Conservation (phyloP, 1,139 yeast genomes). For the Yamadazyma oceani region DNA sequence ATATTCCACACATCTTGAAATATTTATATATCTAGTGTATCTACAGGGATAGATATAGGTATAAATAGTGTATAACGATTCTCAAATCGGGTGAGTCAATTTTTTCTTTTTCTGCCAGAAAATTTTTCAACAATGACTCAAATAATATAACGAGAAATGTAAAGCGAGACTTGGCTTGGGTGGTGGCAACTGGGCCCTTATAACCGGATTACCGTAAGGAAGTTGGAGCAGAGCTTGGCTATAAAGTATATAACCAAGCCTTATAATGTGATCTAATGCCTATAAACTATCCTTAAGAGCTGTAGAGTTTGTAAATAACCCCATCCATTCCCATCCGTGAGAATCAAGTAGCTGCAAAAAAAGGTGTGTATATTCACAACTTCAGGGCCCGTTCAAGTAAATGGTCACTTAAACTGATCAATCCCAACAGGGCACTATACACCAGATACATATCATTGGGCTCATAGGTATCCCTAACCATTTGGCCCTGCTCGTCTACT, state of each 20-base stretch:
- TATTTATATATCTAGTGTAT: no score
- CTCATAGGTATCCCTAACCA: conserved; percentile 58
- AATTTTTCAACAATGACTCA: conserved; percentile 7
- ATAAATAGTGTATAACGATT: no score
- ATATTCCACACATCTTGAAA: conserved; percentile 87
- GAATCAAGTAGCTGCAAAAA: no score
- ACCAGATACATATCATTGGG: conserved; percentile 59
- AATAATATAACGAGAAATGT: conserved; percentile 1
- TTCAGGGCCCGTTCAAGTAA: conserved; percentile 42
- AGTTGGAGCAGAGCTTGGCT: no score
- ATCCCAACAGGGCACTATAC: conserved; percentile 52
- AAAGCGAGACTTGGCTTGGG: not conserved
- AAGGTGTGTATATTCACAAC: conserved; percentile 5
- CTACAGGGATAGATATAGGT: no score
- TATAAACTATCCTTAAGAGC: no score
- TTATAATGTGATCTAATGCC: no score
- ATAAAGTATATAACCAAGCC: no score
- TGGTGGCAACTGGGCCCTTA: not conserved
- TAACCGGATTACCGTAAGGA: not conserved
- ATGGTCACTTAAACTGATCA: conserved; percentile 56
- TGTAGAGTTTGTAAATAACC: no score
- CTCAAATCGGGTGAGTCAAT: conserved; percentile 4
- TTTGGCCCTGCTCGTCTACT: conserved; percentile 55
- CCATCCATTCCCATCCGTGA: no score
- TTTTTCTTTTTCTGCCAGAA: conserved; percentile 1